phyloP scores from a whole-genome alignment of 768 basidiomycete species.

The Calocera cornea region DNA sequence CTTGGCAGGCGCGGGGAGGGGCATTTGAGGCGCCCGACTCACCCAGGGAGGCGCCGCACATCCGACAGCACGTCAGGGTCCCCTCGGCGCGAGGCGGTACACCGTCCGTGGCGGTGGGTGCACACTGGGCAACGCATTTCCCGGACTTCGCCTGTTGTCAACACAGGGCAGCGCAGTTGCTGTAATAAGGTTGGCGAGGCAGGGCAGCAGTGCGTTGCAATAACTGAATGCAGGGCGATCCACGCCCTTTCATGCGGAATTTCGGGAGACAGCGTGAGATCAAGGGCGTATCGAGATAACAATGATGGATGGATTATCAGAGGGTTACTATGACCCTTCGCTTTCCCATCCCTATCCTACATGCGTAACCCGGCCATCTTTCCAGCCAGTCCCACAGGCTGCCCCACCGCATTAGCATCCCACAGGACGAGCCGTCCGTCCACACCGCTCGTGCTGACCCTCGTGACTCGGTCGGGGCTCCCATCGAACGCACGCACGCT shows the following conservation, averaged over 20 bases:
- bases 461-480: conserved; percentile 42
- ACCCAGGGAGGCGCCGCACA: not conserved
- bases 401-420: conserved; percentile 52
- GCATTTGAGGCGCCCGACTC: conserved; percentile 2
- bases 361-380: conserved; percentile 37
- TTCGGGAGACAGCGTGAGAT: too few relatives aligned
- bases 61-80: not conserved
- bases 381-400: conserved; percentile 28
- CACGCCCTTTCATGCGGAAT: too few relatives aligned
- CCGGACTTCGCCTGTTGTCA: not conserved
- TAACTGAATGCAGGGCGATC: too few relatives aligned
- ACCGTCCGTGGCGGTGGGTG: not conserved
- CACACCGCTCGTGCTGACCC: conserved; percentile 82
- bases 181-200: too few relatives aligned
- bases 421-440: conserved; percentile 90
- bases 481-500: conserved; percentile 64
- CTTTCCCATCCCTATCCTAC: not conserved
- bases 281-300: too few relatives aligned
- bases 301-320: too few relatives aligned
- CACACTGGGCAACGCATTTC: not conserved
- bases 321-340: too few relatives aligned
- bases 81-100: not conserved
- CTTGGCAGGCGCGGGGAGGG: not conserved
- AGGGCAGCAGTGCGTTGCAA: too few relatives aligned
- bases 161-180: too few relatives aligned